Evolutionary conservation across 768 basidiomycete species (phyloP).

Genomic region (Tylopilus cervinicoccineus): DNA sequence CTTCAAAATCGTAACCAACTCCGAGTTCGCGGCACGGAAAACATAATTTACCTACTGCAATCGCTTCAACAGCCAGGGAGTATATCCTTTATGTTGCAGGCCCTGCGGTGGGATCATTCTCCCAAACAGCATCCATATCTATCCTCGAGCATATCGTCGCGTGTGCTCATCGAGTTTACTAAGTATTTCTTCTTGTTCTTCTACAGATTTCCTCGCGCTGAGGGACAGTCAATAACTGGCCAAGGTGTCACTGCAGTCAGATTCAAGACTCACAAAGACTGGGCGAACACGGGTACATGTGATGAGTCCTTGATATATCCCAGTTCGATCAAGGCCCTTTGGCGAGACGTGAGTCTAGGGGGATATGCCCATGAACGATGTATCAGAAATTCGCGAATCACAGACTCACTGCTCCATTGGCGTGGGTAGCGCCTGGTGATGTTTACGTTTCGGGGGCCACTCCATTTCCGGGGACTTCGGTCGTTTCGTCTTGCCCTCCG

Average conservation of each 20-base stretch:
- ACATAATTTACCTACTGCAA: background rate
- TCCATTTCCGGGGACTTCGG: constrained; percentile 36
- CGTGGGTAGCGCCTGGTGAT: constrained; percentile 46
- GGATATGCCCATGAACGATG: background rate
- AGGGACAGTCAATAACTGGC: constrained; percentile 3
- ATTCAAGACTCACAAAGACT: constrained; percentile 52
- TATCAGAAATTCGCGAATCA: background rate
- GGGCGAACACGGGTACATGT: constrained; percentile 56
- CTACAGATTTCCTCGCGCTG: constrained; percentile 39
- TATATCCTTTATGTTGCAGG: background rate
- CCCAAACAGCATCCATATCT: background rate
- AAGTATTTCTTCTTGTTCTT: constrained; percentile 42
- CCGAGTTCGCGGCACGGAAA: too few species aligned
- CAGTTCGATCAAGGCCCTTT: constrained; percentile 57
- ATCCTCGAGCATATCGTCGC: constrained; percentile 4
- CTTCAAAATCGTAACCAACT: too few species aligned
- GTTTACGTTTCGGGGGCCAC: constrained; percentile 66
- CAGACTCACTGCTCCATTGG: constrained; percentile 50
- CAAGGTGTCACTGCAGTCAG: background rate
- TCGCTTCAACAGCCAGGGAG: background rate
- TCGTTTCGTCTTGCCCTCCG: constrained; percentile 8
- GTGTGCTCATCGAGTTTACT: constrained; percentile 38
- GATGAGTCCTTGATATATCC: constrained; percentile 52
- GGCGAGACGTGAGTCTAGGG: constrained; percentile 49
- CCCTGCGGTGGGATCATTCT: background rate